Evolutionary conservation across 352 stramenopile genomes (phyloP).

Genomic region (Phytophthora pinifolia): DNA sequence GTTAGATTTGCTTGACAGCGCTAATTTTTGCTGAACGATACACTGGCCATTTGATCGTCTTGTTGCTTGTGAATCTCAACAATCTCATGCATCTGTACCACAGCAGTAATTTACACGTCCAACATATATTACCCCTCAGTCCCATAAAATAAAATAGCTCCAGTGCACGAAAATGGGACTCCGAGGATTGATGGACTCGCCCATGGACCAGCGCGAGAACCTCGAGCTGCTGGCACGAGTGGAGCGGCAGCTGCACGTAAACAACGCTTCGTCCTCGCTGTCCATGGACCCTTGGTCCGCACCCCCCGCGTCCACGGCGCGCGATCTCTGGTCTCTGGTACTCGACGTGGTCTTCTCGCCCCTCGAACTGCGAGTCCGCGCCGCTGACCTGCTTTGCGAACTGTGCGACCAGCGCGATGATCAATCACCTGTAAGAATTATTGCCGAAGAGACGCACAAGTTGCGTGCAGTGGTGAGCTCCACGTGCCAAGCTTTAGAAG

Average conservation of each 20-base stretch:
- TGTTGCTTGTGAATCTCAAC: too few species aligned
- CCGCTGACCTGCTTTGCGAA: slow-evolving; percentile 53
- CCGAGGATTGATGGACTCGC: slow-evolving; percentile 42
- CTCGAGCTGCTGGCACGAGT: slow-evolving; percentile 47
- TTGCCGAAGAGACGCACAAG: slow-evolving; percentile 35
- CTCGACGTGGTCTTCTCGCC: slow-evolving; percentile 74
- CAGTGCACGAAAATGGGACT: too few species aligned
- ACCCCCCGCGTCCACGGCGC: slow-evolving; percentile 26
- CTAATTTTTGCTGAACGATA: too few species aligned
- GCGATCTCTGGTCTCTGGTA: slow-evolving; percentile 62
- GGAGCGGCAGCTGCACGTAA: slow-evolving; percentile 38
- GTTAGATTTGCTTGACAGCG: too few species aligned
- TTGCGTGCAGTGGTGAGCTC: slow-evolving; percentile 73
- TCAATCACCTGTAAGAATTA: slow-evolving; percentile 9
- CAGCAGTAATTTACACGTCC: too few species aligned
- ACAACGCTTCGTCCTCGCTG: background rate
- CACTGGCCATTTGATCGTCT: too few species aligned
- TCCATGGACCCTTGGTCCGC: slow-evolving; percentile 12
- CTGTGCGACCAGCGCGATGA: slow-evolving; percentile 36
- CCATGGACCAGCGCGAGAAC: slow-evolving; percentile 50
- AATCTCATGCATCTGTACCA: too few species aligned
- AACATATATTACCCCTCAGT: too few species aligned
- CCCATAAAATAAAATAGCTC: too few species aligned
- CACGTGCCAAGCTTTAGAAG: slow-evolving; percentile 64
- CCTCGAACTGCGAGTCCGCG: slow-evolving; percentile 60